phyloP scores from a whole-genome alignment of 2,329 filamentous ascomycete species.

The Cercospora nicotianae region DNA sequence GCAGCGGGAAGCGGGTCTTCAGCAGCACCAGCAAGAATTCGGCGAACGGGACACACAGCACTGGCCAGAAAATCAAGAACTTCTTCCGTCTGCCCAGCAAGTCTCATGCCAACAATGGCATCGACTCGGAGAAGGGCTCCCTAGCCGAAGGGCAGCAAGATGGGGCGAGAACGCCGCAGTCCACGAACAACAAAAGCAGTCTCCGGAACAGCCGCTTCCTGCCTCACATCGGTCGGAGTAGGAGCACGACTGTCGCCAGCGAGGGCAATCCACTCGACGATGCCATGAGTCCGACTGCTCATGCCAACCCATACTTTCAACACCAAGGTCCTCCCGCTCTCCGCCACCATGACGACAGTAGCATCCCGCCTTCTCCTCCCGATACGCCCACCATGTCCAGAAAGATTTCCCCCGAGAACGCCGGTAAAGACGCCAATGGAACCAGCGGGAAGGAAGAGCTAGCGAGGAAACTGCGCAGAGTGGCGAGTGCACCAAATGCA shows the following conservation, averaged over 20 bases:
- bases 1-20: slow-evolving; percentile 48
- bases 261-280: slow-evolving; percentile 91
- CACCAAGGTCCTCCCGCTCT: slow-evolving; percentile 93
- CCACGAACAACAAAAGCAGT: slow-evolving; percentile 55
- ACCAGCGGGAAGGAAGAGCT: slow-evolving; percentile 88
- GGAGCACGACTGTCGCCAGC: slow-evolving; percentile 86
- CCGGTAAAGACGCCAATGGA: slow-evolving; percentile 65
- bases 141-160: slow-evolving; percentile 41
- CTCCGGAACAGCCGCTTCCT: slow-evolving; percentile 88
- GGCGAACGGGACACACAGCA: slow-evolving; percentile 50
- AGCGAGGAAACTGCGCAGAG: slow-evolving; percentile 85
- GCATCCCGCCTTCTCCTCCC: slow-evolving; percentile 86
- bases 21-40: slow-evolving; percentile 46
- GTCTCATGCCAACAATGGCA: slow-evolving; percentile 41
- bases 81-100: slow-evolving; percentile 65
- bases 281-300: slow-evolving; percentile 82
- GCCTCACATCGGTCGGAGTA: slow-evolving; percentile 79
- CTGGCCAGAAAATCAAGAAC: slow-evolving; percentile 65
- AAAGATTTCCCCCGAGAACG: slow-evolving; percentile 66
- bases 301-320: slow-evolving; percentile 95
- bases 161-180: slow-evolving; percentile 51
- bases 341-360: slow-evolving; percentile 91
- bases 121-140: slow-evolving; percentile 38
- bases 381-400: slow-evolving; percentile 74
- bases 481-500: slow-evolving; percentile 94